These are phyloP conservation scores for Phytophthora litchii DNA, from an alignment of 352 stramenopile species.

Conservation along the genomic window DNA sequence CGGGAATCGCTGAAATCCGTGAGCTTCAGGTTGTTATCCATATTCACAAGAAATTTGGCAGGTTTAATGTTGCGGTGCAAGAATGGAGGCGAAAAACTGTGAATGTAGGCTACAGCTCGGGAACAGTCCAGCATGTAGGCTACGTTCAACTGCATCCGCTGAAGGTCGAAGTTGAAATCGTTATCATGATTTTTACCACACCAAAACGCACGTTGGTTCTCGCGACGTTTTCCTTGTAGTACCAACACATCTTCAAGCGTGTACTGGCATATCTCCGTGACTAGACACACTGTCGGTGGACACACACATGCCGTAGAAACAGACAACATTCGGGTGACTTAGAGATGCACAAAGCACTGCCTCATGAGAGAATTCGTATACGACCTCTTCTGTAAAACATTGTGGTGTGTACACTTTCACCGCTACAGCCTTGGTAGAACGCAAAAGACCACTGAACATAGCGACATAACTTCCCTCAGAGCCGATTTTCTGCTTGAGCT, in stretches of 20 bases:
- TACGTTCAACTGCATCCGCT: conserved; percentile 46
- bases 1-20: conserved; percentile 65
- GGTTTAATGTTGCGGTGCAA: conserved; percentile 69
- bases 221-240: background rate
- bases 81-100: conserved; percentile 62
- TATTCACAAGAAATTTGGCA: conserved; percentile 57
- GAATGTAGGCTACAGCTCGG: conserved; percentile 59
- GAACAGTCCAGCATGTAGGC: conserved; percentile 62
- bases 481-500: conserved; percentile 49
- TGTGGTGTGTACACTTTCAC: conserved; percentile 62
- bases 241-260: conserved; percentile 47
- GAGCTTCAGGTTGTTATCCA: conserved; percentile 49
- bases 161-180: conserved; percentile 1
- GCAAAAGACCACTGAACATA: conserved; percentile 48
- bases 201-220: background rate
- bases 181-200: conserved; percentile 1
- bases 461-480: conserved; percentile 20
- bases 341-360: conserved; percentile 48
- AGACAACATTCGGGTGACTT: conserved; percentile 57
- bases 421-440: conserved; percentile 39
- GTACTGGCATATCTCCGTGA: conserved; percentile 49
- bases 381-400: conserved; percentile 47
- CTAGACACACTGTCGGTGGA: conserved; percentile 57
- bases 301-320: conserved; percentile 61
- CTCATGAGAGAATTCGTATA: conserved; percentile 60